Evolutionary conservation across 331 rosid genomes (phyloP), one percentile per base, ranked within the genome.

Genomic region (Rosa hybrid): DNA sequence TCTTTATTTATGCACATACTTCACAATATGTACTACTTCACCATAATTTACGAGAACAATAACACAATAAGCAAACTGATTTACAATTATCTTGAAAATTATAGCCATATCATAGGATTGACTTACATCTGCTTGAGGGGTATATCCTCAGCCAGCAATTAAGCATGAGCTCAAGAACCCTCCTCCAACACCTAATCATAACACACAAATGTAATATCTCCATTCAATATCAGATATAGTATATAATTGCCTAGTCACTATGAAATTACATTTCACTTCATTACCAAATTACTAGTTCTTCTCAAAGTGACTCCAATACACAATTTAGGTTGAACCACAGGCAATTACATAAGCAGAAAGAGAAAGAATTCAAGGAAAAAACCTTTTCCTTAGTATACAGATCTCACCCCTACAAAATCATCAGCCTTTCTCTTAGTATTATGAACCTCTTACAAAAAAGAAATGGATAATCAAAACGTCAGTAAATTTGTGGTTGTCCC

Each of bases 401-500:
- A 80, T 67, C 71, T 23, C 70, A 42, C 4, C 44, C 70, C 77
- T 44, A 59, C 27, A 75, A 57, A 75, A 60, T 34, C 71, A 76
- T 60, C 18, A 60, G 45, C 42, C 27, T 44, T 77, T 18, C 57
- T 56, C 45, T 54, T 54, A 17, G 59, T 30, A 42, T 65, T 39
- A 60, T 14, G 44, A 34, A 30, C 64, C 70, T 67, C 69, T 51
- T 16, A 17, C 21, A 17, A 39, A 51, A 76, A 60, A 45, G 45
- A 18, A 42, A n/a, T 53, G 64, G 62, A 54, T 44, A 23, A 81
- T 90, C 88, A 94, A 74, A 92, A 94, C 97, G 90, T 92, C 89
- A 91, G 81, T 77, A 94, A 83, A 86, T 91, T 92, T 11, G 98
- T 86, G 65, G 98, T 91, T 5, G 95, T 85, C 82, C 97, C 98